These are phyloP conservation scores for Mycena vulgaris DNA, from an alignment of 768 basidiomycete species.

Conservation along the genomic window DNA sequence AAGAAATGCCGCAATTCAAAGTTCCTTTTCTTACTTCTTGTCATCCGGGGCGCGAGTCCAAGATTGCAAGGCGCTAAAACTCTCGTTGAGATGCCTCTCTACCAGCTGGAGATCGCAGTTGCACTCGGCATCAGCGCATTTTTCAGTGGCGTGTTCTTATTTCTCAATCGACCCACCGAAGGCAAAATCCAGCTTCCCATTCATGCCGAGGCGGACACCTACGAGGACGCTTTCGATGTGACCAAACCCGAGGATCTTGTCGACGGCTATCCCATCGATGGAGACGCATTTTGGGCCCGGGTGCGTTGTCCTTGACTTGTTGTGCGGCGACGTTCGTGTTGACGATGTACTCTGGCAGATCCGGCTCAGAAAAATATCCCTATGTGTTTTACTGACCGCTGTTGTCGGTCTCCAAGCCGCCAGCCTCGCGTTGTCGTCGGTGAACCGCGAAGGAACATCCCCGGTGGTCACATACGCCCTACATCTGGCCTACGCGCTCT, in stretches of 20 bases:
- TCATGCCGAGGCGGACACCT: constrained; percentile 42
- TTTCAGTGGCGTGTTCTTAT: constrained; percentile 61
- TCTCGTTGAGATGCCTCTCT: constrained; percentile 65
- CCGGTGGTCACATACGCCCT: constrained; percentile 59
- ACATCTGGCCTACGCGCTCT: constrained; percentile 70
- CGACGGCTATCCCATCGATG: constrained; percentile 78
- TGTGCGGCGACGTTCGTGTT: background rate
- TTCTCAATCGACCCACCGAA: constrained; percentile 56
- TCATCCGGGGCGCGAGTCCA: too few species aligned
- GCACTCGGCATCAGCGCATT: constrained; percentile 60
- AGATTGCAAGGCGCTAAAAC: too few species aligned
- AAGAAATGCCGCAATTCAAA: too few species aligned
- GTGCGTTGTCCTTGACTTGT: constrained; percentile 50
- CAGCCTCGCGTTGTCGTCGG: constrained; percentile 69
- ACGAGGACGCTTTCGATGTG: constrained; percentile 78
- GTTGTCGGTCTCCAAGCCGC: constrained; percentile 68
- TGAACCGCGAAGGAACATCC: constrained; percentile 44
- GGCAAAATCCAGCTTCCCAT: constrained; percentile 69
- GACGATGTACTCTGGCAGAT: constrained; percentile 56
- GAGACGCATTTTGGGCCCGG: constrained; percentile 71
- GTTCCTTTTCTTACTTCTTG: too few species aligned
- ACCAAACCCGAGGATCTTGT: constrained; percentile 77
- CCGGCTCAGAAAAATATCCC: constrained; percentile 69
- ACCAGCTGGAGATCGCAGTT: constrained; percentile 70
- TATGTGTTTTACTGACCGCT: constrained; percentile 61